A percentile compares a stretch with the other conserved stretches of the same genome.
phyloP scores from a whole-genome alignment of 2,329 filamentous ascomycete species.

The Fusarium decemcellulare region DNA sequence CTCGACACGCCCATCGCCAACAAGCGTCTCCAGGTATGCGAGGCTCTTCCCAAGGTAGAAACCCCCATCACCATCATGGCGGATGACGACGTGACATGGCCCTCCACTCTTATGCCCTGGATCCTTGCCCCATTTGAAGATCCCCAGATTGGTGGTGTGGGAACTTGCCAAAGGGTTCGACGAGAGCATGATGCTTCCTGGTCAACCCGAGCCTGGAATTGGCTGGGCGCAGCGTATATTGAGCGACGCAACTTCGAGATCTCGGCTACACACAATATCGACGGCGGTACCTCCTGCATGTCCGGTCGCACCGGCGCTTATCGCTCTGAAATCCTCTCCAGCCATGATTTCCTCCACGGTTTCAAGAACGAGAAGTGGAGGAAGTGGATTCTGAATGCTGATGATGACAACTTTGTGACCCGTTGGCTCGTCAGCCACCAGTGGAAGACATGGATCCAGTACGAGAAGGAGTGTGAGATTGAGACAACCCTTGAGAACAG shows the following conservation, averaged over 20 bases:
- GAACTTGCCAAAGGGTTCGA: conserved; percentile 89
- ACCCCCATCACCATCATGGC: conserved; percentile 93
- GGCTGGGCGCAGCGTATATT: conserved; percentile 92
- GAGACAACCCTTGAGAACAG: conserved; percentile 94
- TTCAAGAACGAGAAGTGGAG: conserved; percentile 95
- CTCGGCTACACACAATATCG: conserved; percentile 93
- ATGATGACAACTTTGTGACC: conserved; percentile 98
- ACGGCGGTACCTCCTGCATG: conserved; percentile 96
- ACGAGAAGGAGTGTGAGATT: conserved; percentile 90
- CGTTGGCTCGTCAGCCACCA: conserved; percentile 93
- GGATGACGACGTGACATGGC: conserved; percentile 97
- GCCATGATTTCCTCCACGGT: conserved; percentile 86
- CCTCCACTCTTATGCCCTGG: conserved; percentile 87
- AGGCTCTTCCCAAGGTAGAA: conserved; percentile 87
- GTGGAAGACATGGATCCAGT: conserved; percentile 97
- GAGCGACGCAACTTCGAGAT: conserved; percentile 97
- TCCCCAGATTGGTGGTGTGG: conserved; percentile 86
- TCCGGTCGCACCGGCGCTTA: conserved; percentile 95
- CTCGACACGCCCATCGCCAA: conserved; percentile 88
- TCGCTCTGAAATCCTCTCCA: conserved; percentile 87
- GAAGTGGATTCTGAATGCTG: conserved; percentile 91
- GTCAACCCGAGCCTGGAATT: conserved; percentile 81
- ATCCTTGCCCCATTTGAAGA: conserved; percentile 94
- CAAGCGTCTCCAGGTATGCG: conserved; percentile 94
- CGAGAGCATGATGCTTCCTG: conserved; percentile 74